Conservation (phyloP, 2,329 filamentous ascomycete species). For the Neocatenulostroma microsporum region DNA sequence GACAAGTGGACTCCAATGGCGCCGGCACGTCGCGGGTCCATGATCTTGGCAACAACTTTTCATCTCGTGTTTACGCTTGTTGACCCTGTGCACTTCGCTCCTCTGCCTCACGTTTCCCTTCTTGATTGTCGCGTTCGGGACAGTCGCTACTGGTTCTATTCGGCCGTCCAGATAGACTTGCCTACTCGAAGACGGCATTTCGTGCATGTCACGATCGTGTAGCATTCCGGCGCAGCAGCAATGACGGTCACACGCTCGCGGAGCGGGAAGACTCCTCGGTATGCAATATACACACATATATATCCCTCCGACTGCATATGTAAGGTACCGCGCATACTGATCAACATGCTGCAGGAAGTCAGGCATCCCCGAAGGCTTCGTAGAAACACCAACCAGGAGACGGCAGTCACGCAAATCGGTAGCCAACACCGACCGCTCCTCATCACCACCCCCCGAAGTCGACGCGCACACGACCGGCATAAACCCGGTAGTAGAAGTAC, state of each 20-base stretch:
- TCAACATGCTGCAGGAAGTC: slow-evolving; percentile 26
- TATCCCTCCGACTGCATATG: not conserved
- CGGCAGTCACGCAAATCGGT: slow-evolving; percentile 36
- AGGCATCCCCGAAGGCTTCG: slow-evolving; percentile 38
- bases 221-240: not conserved
- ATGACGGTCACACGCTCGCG: slow-evolving; percentile 39
- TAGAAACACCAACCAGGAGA: slow-evolving; percentile 42
- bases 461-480: slow-evolving; percentile 14
- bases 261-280: slow-evolving; percentile 44
- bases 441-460: slow-evolving; percentile 23
- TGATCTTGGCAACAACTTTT: too few relatives aligned
- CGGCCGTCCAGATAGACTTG: too few relatives aligned
- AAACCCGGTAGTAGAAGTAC: slow-evolving; percentile 9
- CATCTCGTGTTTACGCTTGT: not conserved
- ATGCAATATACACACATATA: slow-evolving; percentile 16
- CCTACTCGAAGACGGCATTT: too few relatives aligned
- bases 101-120: not conserved
- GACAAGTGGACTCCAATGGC: too few relatives aligned
- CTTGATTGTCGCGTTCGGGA: not conserved
- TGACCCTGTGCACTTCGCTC: not conserved
- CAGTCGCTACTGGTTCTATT: not conserved
- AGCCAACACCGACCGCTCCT: slow-evolving; percentile 29
- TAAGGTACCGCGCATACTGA: slow-evolving; percentile 6
- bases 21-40: too few relatives aligned
- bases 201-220: too few relatives aligned